phyloP scores from a whole-genome alignment of 1,139 yeast species.

The Blastobotrys capitulatus region DNA sequence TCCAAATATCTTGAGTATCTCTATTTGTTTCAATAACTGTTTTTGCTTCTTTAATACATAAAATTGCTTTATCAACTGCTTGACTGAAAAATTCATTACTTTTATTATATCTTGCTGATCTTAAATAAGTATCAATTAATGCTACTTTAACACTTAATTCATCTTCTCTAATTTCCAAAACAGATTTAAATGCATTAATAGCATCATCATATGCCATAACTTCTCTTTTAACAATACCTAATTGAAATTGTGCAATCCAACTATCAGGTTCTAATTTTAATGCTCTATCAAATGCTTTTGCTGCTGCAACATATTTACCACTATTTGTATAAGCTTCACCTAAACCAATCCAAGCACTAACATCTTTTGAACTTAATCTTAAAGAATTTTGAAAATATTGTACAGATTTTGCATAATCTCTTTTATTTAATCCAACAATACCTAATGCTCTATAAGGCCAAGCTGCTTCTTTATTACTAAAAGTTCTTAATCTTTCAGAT shows the following conservation, averaged over 20 bases:
- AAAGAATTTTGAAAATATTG: constrained; percentile 86
- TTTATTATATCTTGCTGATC: constrained; percentile 49
- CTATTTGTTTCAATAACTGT: constrained; percentile 13
- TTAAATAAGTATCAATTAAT: constrained; percentile 51
- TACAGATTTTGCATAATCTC: constrained; percentile 73
- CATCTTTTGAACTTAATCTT: constrained; percentile 59
- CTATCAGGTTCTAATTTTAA: constrained; percentile 45
- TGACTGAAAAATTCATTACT: constrained; percentile 61
- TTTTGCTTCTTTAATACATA: constrained; percentile 34
- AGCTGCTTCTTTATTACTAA: constrained; percentile 29
- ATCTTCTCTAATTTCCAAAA: constrained; percentile 41
- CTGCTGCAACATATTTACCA: constrained; percentile 84
- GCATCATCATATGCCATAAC: constrained; percentile 49
- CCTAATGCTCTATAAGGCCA: constrained; percentile 95
- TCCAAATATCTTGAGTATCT: constrained; percentile 51
- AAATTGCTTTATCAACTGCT: constrained; percentile 46
- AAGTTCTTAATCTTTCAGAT: constrained; percentile 50
- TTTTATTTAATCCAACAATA: constrained; percentile 63
- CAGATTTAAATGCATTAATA: constrained; percentile 37
- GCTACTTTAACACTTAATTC: constrained; percentile 57
- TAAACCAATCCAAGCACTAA: constrained; percentile 84
- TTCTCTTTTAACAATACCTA: constrained; percentile 55
- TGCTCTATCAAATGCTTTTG: constrained; percentile 72
- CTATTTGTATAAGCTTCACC: constrained; percentile 88
- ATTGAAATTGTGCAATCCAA: constrained; percentile 61